Base-by-base conservation (phyloP, 225 moss, liverwort and hornwort genomes). In the Takakia lepidozioides region DNA sequence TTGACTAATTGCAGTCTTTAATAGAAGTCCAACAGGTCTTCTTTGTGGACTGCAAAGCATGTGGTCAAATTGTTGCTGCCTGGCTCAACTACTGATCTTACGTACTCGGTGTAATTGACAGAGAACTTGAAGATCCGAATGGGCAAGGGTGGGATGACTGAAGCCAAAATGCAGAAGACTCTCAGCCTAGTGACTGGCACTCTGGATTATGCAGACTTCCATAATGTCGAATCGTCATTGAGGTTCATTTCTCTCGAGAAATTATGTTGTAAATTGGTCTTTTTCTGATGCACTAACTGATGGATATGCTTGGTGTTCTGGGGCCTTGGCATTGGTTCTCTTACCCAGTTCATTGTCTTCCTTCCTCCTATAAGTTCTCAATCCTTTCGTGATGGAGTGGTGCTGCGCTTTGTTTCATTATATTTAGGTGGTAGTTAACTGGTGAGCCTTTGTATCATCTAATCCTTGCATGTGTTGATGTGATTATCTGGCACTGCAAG, bases 261-360 rank as follows among this genome's bases (percentile, higher is more conserved):
- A n/a, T n/a, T n/a, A n/a, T n/a, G n/a, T n/a, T n/a, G n/a, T n/a
- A n/a, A n/a, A n/a, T n/a, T 28, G 39, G 54, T 38, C 27, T n/a
- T 9, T 41, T 64, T 17, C 10, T 27, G 2, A 19, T 19, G 35
- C n/a, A n/a, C n/a, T n/a, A 17, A 50, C 8, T 50, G 11, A 25
- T 11, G 49, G 2, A n/a, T 21, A 25, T 24, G 9, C 17, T 8
- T 50, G 24, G 9, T 50, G n/a, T 25, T 25, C 7, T 43, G 15
- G 5, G 21, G 5, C 5, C 15, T 15, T 60, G 16, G 52, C 20
- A 62, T 44, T 14, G 37, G 82, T 35, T 82, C 90, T 29, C 82
- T 95, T 27, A 90, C 87, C 62, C 95, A 90, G 60, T 95, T 82
- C 43, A 95, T 95, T 54, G 95, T 87, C 23, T 68, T 89, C n/a